phyloP scores from a whole-genome alignment of 202 grass and related monocot species.

The Setaria viridis region DNA sequence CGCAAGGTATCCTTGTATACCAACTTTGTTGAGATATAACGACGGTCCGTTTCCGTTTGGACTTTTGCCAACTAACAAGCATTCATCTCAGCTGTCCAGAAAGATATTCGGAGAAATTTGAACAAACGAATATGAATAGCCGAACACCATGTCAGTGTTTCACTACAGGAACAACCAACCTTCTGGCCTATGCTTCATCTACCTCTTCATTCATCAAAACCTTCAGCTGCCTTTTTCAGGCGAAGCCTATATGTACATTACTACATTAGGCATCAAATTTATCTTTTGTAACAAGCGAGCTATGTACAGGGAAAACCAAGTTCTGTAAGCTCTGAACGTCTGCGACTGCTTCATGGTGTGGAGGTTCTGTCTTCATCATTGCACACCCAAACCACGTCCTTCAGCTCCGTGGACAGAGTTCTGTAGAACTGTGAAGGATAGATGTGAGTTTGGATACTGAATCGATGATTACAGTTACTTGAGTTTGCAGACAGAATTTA shows the following conservation, averaged over 20 bases:
- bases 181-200: constrained; percentile 6
- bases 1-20: not conserved
- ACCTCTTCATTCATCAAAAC: not conserved
- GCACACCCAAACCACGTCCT: constrained; percentile 84
- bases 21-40: not conserved
- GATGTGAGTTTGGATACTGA: constrained; percentile 16
- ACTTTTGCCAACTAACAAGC: not conserved
- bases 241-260: constrained; percentile 21
- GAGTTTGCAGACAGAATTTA: not conserved
- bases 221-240: not conserved
- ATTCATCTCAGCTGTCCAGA: not conserved
- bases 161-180: not conserved
- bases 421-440: constrained; percentile 73
- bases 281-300: constrained; percentile 2
- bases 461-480: not conserved
- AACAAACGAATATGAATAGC: constrained; percentile 27
- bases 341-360: constrained; percentile 39
- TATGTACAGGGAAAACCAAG: constrained; percentile 43
- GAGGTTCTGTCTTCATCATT: constrained; percentile 55
- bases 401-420: constrained; percentile 70
- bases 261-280: constrained; percentile 3
- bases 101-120: not conserved
- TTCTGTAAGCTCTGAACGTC: not conserved
- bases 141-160: constrained; percentile 7
- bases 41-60: not conserved